Base-by-base conservation (phyloP, 2,329 filamentous ascomycete genomes). In the Rhynchosporium secalis region DNA sequence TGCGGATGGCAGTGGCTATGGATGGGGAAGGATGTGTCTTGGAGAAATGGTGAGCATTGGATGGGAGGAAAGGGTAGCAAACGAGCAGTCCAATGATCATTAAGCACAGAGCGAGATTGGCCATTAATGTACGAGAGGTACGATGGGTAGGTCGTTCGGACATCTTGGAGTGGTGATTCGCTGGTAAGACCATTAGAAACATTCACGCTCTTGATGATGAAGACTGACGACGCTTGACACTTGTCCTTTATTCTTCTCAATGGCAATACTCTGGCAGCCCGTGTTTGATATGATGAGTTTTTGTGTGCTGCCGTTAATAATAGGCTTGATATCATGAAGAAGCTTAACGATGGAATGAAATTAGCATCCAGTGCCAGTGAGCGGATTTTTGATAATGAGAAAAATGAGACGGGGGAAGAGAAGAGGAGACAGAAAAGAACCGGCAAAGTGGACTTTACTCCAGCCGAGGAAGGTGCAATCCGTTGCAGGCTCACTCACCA, bases 331-430 rank as follows among this genome's bases (percentile, higher is more conserved):
- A 31, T 61, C 58, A 45, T 46, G 56, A 52, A 63, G 51, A 33
- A 33, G 56, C 54, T 40, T 61, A 64, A 62, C 49, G 56, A 64
- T 65, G 63, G 54, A 20, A 45, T 56, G 33, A 43, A 26, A 38
- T 48, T 56, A 56, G 41, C 49, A 62, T 54, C 43, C 56, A 33
- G 45, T 47, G 31, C 26, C 15, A 48, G 36, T 56, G 51, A 48
- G 26, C 31, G 55, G 31, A 31, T 61, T 43, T 26, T 20, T 38
- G 58, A 10, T 46, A 26, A 57, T 51, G 43, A 55, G 36, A 41
- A 40, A 29, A 43, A 52, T 33, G 45, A 33, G 51, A 51, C 20
- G 20, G 20, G 20, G 20, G 41, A 38, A 41, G 4, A 43, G 26
- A 26, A 26, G 46, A 26, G 31, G n/a, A 46, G 46, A 56, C 56